Conservation (phyloP, 495 filamentous ascomycete genomes). For the Bombardia bombarda region DNA sequence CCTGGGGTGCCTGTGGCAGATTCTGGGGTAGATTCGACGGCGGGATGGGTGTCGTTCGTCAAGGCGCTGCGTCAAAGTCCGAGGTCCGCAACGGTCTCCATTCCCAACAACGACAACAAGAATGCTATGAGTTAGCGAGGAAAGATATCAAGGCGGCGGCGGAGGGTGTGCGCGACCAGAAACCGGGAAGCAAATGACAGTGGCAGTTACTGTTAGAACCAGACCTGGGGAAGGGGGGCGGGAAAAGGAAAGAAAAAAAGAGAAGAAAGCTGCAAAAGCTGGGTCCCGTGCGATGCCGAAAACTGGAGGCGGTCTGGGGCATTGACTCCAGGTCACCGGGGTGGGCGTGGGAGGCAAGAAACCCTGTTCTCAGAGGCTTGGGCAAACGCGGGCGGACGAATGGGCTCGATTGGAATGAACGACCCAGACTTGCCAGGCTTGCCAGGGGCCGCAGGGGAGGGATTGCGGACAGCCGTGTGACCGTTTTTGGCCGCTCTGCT, state of each 20-base stretch:
- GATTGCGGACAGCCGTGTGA: neutral
- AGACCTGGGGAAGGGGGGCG: neutral
- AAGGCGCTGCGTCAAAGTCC: no score
- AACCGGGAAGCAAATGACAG: slow-evolving; percentile 4
- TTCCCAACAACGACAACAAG: no score
- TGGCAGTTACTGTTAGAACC: neutral
- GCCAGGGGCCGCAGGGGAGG: neutral
- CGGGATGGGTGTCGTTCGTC: no score
- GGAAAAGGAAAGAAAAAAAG: neutral
- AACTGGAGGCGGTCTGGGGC: neutral
- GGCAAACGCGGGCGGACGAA: neutral
- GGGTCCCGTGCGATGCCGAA: no score
- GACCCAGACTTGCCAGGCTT: no score
- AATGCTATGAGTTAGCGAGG: no score
- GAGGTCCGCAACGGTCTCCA: no score
- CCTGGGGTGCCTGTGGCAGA: no score
- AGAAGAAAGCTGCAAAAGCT: slow-evolving; percentile 2
- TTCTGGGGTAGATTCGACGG: no score
- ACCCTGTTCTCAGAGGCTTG: neutral
- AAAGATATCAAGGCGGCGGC: no score
- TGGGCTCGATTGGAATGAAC: neutral
- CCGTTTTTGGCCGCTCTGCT: neutral
- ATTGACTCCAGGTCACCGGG: slow-evolving; percentile 14
- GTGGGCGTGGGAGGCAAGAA: neutral
- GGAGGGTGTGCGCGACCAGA: no score